Evolutionary conservation across 2,329 filamentous ascomycete genomes (phyloP), one percentile per base, ranked within the genome.

Genomic region (Penicillium sp.): DNA sequence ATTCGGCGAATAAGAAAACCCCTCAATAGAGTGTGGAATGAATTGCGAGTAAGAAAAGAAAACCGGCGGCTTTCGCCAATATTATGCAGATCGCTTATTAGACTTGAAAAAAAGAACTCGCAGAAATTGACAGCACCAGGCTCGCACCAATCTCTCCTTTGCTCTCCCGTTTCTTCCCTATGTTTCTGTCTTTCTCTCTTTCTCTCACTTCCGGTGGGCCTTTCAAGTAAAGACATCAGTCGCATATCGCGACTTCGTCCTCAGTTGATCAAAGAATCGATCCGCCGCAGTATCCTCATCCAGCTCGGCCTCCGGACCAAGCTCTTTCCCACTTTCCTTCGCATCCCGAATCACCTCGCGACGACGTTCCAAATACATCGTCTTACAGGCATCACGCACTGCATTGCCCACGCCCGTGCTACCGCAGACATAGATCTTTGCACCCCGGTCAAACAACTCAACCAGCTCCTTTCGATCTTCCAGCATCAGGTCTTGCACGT

Each of bases 341-440:
- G 54, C 58, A 44, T 69, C 66, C 26, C 66, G 57, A 5, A 70
- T 65, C 25, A 73, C 64, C 43, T 59, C 55, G 4, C 40, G 37
- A 6, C 58, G 47, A 28, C 48, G 52, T 39, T 65, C 57, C n/a
- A 69, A 52, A 9, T 61, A 61, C 12, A 75, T 66, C 29, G 52
- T 43, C 32, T 69, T 63, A 6, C 67, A 62, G 4, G 68, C 67
- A 5, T 70, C 68, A 49, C 72, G 69, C 12, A 81, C 68, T 0
- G 68, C 76, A 44, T 74, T 71, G 13, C 75, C 76, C 1, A 82
- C 68, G 11, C 68, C 69, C 4, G 72, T 69, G 38, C 78, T 80
- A 4, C 85, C 85, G 61, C 85, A 88, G 2, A 86, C 76, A 57
- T 80, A 88, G 0, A 85, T 67, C 58, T 78, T 77, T 0, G 82